These are phyloP conservation scores for Sanghuangporus baumii DNA, from an alignment of 1,284 basidiomycete species.

Conservation along the genomic window DNA sequence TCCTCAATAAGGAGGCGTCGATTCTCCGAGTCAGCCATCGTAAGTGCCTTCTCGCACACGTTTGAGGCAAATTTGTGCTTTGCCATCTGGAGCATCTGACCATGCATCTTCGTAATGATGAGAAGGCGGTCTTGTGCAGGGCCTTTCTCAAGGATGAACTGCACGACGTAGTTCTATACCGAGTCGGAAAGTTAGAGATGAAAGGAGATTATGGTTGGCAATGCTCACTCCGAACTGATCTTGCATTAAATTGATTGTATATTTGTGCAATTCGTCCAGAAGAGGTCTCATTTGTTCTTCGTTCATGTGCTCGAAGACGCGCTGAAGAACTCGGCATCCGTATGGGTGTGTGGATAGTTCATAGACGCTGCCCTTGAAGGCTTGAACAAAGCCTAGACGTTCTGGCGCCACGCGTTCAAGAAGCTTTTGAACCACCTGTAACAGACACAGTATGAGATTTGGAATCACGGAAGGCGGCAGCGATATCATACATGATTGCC, in stretches of 20 bases:
- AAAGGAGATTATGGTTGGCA: slow-evolving; percentile 8
- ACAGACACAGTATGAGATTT: neutral
- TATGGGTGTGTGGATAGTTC: slow-evolving; percentile 88
- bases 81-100: slow-evolving; percentile 75
- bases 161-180: slow-evolving; percentile 86
- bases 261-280: slow-evolving; percentile 80
- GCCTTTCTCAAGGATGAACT: slow-evolving; percentile 88
- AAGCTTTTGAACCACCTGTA: slow-evolving; percentile 75
- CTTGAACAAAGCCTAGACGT: slow-evolving; percentile 70
- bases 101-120: slow-evolving; percentile 70
- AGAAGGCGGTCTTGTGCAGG: slow-evolving; percentile 60
- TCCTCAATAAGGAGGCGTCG: slow-evolving; percentile 74
- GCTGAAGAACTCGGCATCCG: slow-evolving; percentile 92
- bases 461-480: neutral
- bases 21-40: slow-evolving; percentile 57
- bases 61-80: slow-evolving; percentile 97
- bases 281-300: slow-evolving; percentile 65
- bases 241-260: slow-evolving; percentile 69
- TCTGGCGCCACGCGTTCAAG: slow-evolving; percentile 77
- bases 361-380: slow-evolving; percentile 81
- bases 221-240: slow-evolving; percentile 81
- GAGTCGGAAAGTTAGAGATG: slow-evolving; percentile 13
- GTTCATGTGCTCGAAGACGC: slow-evolving; percentile 84
- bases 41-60: slow-evolving; percentile 90
- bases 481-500: slow-evolving; percentile 80